These are phyloP conservation scores for Alternaria atra DNA, from an alignment of 2,329 filamentous ascomycete species.

Conservation along the genomic window DNA sequence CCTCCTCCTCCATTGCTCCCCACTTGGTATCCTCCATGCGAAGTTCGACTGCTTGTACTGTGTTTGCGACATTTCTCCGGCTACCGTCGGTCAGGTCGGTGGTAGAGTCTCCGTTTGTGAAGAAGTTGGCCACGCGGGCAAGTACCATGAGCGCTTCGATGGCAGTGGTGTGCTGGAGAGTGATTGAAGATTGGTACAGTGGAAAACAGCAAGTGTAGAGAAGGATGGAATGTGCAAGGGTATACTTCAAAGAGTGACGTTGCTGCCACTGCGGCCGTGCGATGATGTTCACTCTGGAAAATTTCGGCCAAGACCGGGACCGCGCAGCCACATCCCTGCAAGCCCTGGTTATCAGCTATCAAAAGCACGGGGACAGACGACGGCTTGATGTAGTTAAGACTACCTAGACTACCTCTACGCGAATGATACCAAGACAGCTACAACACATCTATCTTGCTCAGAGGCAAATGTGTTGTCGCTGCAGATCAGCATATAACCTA, in stretches of 20 bases:
- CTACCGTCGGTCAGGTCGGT: constrained; percentile 52
- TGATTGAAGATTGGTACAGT: background rate
- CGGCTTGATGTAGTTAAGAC: constrained; percentile 15
- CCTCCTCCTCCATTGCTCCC: constrained; percentile 32
- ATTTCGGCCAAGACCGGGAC: constrained; percentile 43
- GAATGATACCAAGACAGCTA: background rate
- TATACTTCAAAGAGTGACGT: constrained; percentile 34
- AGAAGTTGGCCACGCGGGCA: constrained; percentile 59
- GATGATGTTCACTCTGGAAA: constrained; percentile 31
- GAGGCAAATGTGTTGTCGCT: constrained; percentile 3
- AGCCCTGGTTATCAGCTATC: constrained; percentile 14
- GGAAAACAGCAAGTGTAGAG: background rate
- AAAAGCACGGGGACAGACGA: constrained; percentile 26
- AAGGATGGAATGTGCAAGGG: constrained; percentile 7
- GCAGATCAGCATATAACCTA: constrained; percentile 4
- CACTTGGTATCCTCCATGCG: constrained; percentile 31
- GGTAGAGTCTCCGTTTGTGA: constrained; percentile 48
- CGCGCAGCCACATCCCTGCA: constrained; percentile 18
- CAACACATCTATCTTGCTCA: background rate
- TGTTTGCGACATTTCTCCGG: constrained; percentile 29
- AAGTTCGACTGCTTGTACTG: constrained; percentile 36
- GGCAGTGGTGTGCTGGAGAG: constrained; percentile 22
- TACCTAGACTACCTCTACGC: background rate
- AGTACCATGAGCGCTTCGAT: constrained; percentile 56
- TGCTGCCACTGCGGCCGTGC: constrained; percentile 24